Evolutionary conservation across 768 basidiomycete species (phyloP), one percentile per base, ranked within the genome.

Genomic region (Tephrocybe sp.): DNA sequence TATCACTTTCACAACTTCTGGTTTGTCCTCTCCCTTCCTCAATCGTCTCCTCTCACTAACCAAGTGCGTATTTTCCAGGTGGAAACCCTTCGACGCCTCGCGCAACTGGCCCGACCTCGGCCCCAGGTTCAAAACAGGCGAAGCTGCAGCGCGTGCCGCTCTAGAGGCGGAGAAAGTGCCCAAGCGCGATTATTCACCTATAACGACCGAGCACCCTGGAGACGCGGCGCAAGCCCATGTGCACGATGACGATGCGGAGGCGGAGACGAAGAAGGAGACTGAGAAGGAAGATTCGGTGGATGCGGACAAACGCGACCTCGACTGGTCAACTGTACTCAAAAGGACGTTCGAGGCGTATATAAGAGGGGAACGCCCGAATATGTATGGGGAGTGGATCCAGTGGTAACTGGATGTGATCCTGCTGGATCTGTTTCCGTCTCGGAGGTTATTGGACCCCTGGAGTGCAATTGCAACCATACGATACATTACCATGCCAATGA

Each of bases 1-100:
- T 96, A 96, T 69, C 93, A 95, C 64, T 97, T 91, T 73, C 93
- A 95, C 68, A 93, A 93, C 64, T 90, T 87, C 69, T 92, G 91
- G 91, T 90, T 46, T 47, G 74, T 63, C 47, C 5, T 33, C 23
- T 36, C n/a, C 38, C 43, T 41, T 38, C 26, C 10, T 36, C 28
- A 26, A 34, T 17, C 8, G 28, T 28, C n/a, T 28, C 12, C 17
- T 21, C 11, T 24, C 38, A 9, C 17, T 36, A 26, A 48, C 32
- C 50, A 15, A 48, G 25, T 48, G 21, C 33, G 32, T 40, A 11
- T 14, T 34, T 32, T 11, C 59, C n/a, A 96, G 93, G 93, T 96
- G 93, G 94, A 85, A 89, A 61, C 90, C 92, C 0, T 96, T 96
- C 61, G 94, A 97, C 67, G 79, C 88, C 0, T 65, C 81, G 4